These are phyloP conservation scores for Leccinum pellstonianum DNA, from an alignment of 768 basidiomycete species.

Conservation along the genomic window DNA sequence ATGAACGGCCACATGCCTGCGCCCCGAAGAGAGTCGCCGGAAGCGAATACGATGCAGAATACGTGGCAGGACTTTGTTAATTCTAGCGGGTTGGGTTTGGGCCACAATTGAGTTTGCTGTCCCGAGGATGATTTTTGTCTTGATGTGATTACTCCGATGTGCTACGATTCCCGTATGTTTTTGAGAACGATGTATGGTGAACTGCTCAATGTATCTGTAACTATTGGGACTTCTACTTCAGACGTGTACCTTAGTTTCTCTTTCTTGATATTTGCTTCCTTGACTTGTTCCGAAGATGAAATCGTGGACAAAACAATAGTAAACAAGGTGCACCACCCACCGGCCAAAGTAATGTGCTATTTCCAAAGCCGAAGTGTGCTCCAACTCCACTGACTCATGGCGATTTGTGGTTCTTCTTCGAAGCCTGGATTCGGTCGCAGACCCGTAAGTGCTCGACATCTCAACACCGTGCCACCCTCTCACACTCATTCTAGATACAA, in stretches of 20 bases:
- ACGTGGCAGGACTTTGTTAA: constrained; percentile 65
- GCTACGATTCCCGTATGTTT: constrained; percentile 12
- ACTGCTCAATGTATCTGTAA: constrained; percentile 19
- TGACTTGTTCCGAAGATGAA: neutral
- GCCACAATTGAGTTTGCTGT: constrained; percentile 10
- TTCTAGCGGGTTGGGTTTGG: constrained; percentile 26
- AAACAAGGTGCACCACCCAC: constrained; percentile 19
- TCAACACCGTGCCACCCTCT: constrained; percentile 4
- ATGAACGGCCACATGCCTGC: constrained; percentile 39
- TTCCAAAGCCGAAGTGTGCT: neutral
- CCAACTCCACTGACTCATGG: constrained; percentile 37
- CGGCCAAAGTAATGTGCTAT: neutral
- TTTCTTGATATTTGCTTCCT: constrained; percentile 1
- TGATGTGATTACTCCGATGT: constrained; percentile 7
- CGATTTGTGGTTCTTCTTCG: constrained; percentile 55
- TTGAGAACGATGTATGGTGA: constrained; percentile 7
- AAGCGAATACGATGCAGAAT: constrained; percentile 54
- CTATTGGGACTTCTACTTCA: constrained; percentile 9
- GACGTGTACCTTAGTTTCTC: constrained; percentile 12
- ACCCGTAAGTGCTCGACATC: constrained; percentile 24
- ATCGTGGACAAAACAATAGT: constrained; percentile 18
- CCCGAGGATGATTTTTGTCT: constrained; percentile 3
- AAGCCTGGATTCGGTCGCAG: constrained; percentile 52
- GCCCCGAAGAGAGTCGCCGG: constrained; percentile 45
- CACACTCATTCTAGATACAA: constrained; percentile 38